phyloP scores from a whole-genome alignment of 768 basidiomycete genomes.

The Termitomyces bulborhizus region DNA sequence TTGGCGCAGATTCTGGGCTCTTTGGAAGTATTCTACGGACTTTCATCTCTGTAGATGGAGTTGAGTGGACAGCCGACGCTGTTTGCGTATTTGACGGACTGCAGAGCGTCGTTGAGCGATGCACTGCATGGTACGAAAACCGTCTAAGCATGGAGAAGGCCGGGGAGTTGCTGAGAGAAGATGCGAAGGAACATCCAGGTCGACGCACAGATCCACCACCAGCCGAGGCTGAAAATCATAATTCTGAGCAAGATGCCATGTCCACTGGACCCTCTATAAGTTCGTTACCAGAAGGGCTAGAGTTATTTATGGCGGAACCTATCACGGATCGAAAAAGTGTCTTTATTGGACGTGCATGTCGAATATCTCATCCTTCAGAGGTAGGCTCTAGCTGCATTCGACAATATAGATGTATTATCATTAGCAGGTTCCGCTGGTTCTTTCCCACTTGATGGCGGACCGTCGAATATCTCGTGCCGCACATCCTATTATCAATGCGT shows the following conservation, averaged over 20 bases:
- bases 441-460: conserved; percentile 66
- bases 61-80: conserved; percentile 69
- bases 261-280: conserved; percentile 10
- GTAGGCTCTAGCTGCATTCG: conserved; percentile 27
- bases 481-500: conserved; percentile 78
- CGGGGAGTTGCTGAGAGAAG: conserved; percentile 51
- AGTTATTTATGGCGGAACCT: conserved; percentile 67
- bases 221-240: conserved; percentile 3
- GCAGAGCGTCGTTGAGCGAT: conserved; percentile 65
- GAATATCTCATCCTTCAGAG: conserved; percentile 71
- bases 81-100: conserved; percentile 88
- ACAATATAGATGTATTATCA: conserved; percentile 6
- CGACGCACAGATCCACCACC: conserved; percentile 3
- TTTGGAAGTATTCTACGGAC: conserved; percentile 78
- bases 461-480: conserved; percentile 67
- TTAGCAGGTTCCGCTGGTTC: conserved; percentile 56
- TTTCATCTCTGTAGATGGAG: conserved; percentile 69
- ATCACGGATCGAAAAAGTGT: conserved; percentile 81
- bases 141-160: conserved; percentile 49
- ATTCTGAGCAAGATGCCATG: conserved; percentile 6
- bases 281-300: conserved; percentile 50
- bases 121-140: conserved; percentile 67
- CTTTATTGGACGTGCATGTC: conserved; percentile 83
- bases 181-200: conserved; percentile 26
- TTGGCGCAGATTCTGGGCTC: conserved; percentile 63